Conservation (phyloP, 176 grass and related monocot species). For the Oryza nivara region DNA sequence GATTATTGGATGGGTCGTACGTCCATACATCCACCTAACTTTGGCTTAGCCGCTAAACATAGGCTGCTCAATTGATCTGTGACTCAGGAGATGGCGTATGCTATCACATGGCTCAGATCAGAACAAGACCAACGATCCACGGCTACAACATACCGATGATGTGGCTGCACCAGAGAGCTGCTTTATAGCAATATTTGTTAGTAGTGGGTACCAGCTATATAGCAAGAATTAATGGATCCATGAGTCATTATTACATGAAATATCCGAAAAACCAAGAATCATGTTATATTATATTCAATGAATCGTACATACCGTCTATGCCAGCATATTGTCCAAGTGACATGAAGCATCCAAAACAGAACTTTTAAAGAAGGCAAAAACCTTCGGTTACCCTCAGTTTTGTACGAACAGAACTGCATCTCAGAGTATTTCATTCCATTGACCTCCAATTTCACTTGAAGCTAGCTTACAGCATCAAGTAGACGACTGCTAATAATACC, state of each 20-base stretch:
- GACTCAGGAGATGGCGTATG: too few relatives aligned
- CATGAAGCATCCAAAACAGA: not conserved
- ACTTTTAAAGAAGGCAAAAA: not conserved
- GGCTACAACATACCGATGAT: too few relatives aligned
- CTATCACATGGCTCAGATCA: too few relatives aligned
- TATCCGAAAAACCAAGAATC: not conserved
- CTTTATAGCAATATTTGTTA: too few relatives aligned
- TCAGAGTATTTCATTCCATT: not conserved
- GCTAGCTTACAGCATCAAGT: not conserved
- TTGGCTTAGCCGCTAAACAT: too few relatives aligned
- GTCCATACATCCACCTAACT: too few relatives aligned
- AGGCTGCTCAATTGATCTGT: too few relatives aligned
- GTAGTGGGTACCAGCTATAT: too few relatives aligned
- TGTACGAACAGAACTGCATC: conserved; percentile 1
- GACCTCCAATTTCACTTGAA: not conserved
- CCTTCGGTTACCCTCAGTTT: not conserved
- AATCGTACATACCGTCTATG: conserved; percentile 19
- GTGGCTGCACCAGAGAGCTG: too few relatives aligned
- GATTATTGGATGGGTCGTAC: too few relatives aligned
- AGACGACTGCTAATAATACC: not conserved
- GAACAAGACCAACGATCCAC: too few relatives aligned
- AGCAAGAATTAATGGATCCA: not conserved
- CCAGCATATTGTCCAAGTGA: not conserved
- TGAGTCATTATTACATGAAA: conserved; percentile 1
- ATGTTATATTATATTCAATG: not conserved